A percentile compares a stretch with the other conserved stretches of the same genome.
Conservation (phyloP, 179 eudicot species). For the Vitellaria paradoxa region DNA sequence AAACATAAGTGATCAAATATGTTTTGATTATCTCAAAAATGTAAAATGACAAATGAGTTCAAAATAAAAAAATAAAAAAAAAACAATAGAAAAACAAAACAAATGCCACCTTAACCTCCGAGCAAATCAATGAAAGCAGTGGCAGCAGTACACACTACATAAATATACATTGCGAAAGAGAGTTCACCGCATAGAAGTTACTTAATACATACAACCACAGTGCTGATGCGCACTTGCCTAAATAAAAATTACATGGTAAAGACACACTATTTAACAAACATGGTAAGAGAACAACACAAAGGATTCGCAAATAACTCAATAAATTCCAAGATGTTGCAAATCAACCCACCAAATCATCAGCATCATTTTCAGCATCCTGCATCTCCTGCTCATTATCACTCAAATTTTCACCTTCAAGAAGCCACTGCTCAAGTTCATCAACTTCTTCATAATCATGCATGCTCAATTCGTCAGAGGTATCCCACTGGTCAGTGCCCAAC, state of each 20-base stretch:
- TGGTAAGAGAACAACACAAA: background rate
- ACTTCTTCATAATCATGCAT: constrained; percentile 73
- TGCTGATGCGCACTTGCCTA: background rate
- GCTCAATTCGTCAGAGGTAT: constrained; percentile 57
- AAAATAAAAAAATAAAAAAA: no score
- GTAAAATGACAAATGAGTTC: no score
- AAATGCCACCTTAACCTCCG: no score
- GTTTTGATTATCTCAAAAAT: no score
- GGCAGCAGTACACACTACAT: no score
- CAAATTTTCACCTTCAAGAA: constrained; percentile 60
- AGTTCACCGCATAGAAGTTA: no score
- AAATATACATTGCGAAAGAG: no score
- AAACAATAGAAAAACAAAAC: no score
- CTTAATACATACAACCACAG: no score
- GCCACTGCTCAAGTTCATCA: constrained; percentile 86
- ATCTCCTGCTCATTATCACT: constrained; percentile 34
- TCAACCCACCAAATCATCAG: constrained; percentile 12
- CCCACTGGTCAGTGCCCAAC: constrained; percentile 78
- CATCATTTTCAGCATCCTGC: constrained; percentile 26
- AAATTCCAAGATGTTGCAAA: background rate
- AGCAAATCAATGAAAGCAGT: no score
- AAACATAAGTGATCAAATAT: no score
- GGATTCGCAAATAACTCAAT: no score
- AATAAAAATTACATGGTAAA: background rate
- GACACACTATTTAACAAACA: background rate